Evolutionary conservation across 2,329 filamentous ascomycete species (phyloP).

Genomic region (Fusarium xylarioides): DNA sequence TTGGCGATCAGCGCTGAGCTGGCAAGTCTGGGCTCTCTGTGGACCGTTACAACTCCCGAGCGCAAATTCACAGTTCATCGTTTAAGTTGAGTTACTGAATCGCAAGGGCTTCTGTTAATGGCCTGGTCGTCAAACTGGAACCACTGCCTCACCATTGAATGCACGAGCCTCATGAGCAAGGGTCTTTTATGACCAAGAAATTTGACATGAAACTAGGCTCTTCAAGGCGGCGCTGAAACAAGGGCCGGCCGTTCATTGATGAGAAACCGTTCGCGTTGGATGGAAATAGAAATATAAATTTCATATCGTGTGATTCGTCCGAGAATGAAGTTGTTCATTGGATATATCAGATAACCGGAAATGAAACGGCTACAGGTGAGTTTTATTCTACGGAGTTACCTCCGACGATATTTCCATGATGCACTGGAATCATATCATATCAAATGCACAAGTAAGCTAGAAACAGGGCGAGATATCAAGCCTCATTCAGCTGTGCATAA

Average conservation of each 20-base stretch:
- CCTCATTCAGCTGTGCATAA: conserved; percentile 1
- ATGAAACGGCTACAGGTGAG: background rate
- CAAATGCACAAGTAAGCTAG: background rate
- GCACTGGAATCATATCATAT: background rate
- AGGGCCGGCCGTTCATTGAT: conserved; percentile 1
- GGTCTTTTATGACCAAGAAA: conserved; percentile 4
- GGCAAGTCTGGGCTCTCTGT: conserved; percentile 5
- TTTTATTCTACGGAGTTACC: background rate
- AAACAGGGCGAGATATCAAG: conserved; percentile 1
- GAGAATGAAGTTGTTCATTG: background rate
- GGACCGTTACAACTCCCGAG: conserved; percentile 15
- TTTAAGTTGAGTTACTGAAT: background rate
- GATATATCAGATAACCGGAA: background rate
- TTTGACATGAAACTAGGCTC: conserved; percentile 22
- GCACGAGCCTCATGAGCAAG: conserved; percentile 26
- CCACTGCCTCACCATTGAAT: conserved; percentile 37
- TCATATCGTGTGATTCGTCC: background rate
- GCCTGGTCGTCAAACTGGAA: conserved; percentile 5
- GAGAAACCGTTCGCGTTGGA: background rate
- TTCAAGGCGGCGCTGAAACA: conserved; percentile 28
- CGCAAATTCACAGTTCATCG: conserved; percentile 6
- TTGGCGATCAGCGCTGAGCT: conserved; percentile 32
- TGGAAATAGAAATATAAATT: background rate
- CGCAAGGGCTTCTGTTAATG: conserved; percentile 2
- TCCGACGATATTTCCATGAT: background rate